Conservation (phyloP, 2,329 filamentous ascomycete species). For the Exserohilum turcica region DNA sequence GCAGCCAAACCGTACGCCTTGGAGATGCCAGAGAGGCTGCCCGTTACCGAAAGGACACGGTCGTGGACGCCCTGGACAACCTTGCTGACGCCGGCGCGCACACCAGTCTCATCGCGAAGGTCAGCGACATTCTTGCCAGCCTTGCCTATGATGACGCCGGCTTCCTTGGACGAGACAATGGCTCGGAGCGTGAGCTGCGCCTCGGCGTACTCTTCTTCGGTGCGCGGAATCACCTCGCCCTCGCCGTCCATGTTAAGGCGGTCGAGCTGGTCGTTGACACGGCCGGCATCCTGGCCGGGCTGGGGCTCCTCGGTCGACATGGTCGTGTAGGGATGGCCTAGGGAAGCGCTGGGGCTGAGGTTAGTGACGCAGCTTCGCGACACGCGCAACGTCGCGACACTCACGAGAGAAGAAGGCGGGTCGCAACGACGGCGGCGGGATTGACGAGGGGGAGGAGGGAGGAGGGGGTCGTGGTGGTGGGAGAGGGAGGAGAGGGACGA, state of each 20-base stretch:
- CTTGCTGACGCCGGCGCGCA: conserved; percentile 98
- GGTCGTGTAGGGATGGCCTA: conserved; percentile 44
- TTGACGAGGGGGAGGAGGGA: conserved; percentile 3
- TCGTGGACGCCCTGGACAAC: conserved; percentile 97
- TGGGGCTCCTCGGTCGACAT: conserved; percentile 52
- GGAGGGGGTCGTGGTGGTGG: conserved; percentile 8
- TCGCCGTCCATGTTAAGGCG: conserved; percentile 48
- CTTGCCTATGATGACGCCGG: conserved; percentile 98
- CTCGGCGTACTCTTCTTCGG: conserved; percentile 94
- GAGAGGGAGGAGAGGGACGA: conserved; percentile 15
- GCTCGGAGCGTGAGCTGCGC: conserved; percentile 92
- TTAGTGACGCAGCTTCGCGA: conserved; percentile 37
- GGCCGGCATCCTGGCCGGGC: conserved; percentile 42
- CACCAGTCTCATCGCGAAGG: conserved; percentile 93
- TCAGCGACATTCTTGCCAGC: conserved; percentile 98
- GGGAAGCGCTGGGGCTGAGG: conserved; percentile 29
- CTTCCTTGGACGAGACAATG: conserved; percentile 98
- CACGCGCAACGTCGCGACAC: conserved; percentile 21
- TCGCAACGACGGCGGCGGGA: conserved; percentile 8
- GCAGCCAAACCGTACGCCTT: conserved; percentile 94
- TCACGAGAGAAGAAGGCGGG: conserved; percentile 20
- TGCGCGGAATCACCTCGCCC: conserved; percentile 81
- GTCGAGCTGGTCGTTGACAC: conserved; percentile 51
- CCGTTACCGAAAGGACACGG: conserved; percentile 93
- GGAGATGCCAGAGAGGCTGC: conserved; percentile 83